phyloP scores from a whole-genome alignment of 306 rosid species.

The Parietaria judaica region DNA sequence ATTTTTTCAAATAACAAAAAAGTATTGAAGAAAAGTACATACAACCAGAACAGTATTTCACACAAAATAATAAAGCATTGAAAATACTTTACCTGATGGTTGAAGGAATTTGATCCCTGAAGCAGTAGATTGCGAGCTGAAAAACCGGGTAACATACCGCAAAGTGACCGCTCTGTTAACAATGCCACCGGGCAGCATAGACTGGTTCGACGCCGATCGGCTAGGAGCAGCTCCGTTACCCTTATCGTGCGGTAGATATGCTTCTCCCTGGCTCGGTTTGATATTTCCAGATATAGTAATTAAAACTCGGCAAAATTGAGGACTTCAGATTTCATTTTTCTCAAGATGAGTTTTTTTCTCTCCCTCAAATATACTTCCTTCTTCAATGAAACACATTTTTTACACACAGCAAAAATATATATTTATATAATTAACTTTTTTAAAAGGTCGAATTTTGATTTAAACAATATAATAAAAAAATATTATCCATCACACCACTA shows the following conservation, averaged over 20 bases:
- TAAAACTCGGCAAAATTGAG: too few relatives aligned
- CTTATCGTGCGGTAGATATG: conserved; percentile 91
- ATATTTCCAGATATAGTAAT: conserved; percentile 76
- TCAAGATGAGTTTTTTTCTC: too few relatives aligned
- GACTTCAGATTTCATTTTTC: too few relatives aligned
- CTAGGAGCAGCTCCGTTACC: conserved; percentile 61
- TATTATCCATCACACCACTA: too few relatives aligned
- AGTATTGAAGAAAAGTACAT: too few relatives aligned
- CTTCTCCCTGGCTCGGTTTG: conserved; percentile 91
- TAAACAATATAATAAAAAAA: too few relatives aligned
- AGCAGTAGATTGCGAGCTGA: conserved; percentile 55
- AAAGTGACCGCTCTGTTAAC: conserved; percentile 60
- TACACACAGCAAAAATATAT: neutral
- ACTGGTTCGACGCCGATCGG: conserved; percentile 61
- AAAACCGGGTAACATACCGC: conserved; percentile 71
- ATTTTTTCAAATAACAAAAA: too few relatives aligned
- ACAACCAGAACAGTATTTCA: neutral
- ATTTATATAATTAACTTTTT: too few relatives aligned
- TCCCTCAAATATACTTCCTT: neutral
- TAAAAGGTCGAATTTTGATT: too few relatives aligned
- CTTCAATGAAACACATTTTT: conserved; percentile 11
- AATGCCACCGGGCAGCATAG: conserved; percentile 48
- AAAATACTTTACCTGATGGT: conserved; percentile 47
- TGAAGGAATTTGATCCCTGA: conserved; percentile 39
- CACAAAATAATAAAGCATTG: conserved; percentile 11